phyloP scores from a whole-genome alignment of 768 basidiomycete genomes.

The Trichaptum fuscoviolaceum region DNA sequence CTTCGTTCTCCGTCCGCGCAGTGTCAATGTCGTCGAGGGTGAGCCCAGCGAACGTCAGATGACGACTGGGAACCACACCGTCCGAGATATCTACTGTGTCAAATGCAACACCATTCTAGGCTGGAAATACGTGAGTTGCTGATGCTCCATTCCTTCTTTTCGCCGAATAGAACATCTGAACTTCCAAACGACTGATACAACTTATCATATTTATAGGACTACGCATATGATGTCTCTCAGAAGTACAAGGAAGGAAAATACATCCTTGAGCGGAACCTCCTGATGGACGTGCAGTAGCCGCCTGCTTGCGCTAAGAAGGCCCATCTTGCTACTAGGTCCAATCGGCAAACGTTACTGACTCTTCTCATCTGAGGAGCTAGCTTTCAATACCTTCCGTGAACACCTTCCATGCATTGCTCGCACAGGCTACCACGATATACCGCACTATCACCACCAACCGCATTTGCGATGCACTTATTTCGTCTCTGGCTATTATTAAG shows the following conservation, averaged over 20 bases:
- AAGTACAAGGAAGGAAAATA: slow-evolving; percentile 99
- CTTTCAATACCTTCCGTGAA: slow-evolving; percentile 8
- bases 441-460: not conserved
- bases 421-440: not conserved
- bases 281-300: slow-evolving; percentile 74
- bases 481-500: not conserved
- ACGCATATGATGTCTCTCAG: slow-evolving; percentile 84
- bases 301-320: not conserved
- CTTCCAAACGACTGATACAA: slow-evolving; percentile 5
- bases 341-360: not conserved
- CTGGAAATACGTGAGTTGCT: slow-evolving; percentile 87
- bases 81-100: slow-evolving; percentile 90
- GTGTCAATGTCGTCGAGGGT: slow-evolving; percentile 89
- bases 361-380: slow-evolving; percentile 12
- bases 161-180: slow-evolving; percentile 2
- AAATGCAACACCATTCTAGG: slow-evolving; percentile 85
- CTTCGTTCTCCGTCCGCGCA: slow-evolving; percentile 26
- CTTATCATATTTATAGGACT: slow-evolving; percentile 52
- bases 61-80: slow-evolving; percentile 96
- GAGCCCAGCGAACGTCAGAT: slow-evolving; percentile 88
- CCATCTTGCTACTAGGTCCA: not conserved
- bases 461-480: not conserved
- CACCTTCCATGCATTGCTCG: slow-evolving; percentile 8
- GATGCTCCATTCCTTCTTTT: slow-evolving; percentile 8
- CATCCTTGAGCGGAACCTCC: slow-evolving; percentile 91